These are phyloP conservation scores for Auricularia auricula-judae DNA, from an alignment of 768 basidiomycete species.

Conservation along the genomic window DNA sequence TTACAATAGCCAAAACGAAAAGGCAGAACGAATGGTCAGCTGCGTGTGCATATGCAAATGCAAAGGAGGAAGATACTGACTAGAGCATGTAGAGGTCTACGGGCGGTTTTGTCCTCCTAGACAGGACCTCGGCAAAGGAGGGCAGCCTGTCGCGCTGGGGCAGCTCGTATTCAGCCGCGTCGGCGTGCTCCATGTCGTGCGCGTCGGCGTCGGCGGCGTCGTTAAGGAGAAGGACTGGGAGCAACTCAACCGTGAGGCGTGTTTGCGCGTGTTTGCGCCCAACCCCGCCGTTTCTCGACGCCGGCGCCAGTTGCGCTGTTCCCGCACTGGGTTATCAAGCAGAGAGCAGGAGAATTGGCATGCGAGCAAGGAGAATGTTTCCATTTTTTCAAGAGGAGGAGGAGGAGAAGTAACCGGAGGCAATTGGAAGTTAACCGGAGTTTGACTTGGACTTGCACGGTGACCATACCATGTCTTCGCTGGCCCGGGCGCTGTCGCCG, in stretches of 20 bases:
- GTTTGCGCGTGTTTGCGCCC: too few species aligned
- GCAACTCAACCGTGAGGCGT: too few species aligned
- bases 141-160: slow-evolving; percentile 55
- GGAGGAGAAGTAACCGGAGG: too few species aligned
- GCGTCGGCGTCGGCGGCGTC: neutral
- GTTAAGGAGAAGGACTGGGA: too few species aligned
- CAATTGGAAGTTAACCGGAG: too few species aligned
- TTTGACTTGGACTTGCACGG: too few species aligned
- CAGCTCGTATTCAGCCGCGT: slow-evolving; percentile 30
- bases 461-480: slow-evolving; percentile 18
- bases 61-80: slow-evolving; percentile 39
- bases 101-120: slow-evolving; percentile 81
- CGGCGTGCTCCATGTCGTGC: slow-evolving; percentile 36
- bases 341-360: too few species aligned
- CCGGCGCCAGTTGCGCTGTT: too few species aligned
- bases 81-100: slow-evolving; percentile 99
- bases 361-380: too few species aligned
- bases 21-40: slow-evolving; percentile 1
- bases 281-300: too few species aligned
- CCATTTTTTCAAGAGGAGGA: too few species aligned
- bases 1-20: neutral
- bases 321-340: too few species aligned
- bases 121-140: slow-evolving; percentile 86
- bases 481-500: slow-evolving; percentile 66
- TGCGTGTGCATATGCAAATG: slow-evolving; percentile 4